phyloP scores from a whole-genome alignment of 345 rosid species.

The Sisymbrium altissimum region DNA sequence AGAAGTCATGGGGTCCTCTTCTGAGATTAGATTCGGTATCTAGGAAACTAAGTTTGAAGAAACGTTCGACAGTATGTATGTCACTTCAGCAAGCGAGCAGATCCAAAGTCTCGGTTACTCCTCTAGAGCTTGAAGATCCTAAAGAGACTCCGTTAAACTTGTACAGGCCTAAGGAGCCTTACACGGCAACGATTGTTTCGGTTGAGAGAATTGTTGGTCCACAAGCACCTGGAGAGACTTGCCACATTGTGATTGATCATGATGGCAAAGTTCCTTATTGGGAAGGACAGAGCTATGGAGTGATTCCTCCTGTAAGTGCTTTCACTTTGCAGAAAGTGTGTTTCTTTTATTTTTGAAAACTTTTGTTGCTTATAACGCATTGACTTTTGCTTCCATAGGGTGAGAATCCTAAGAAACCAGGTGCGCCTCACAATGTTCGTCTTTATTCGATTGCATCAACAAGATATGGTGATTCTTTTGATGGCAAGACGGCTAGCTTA shows the following conservation, averaged over 20 bases:
- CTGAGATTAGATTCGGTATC: slow-evolving; percentile 46
- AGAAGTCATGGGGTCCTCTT: slow-evolving; percentile 51
- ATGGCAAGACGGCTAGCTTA: slow-evolving; percentile 85
- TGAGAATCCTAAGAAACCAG: slow-evolving; percentile 96
- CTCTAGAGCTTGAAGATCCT: slow-evolving; percentile 66
- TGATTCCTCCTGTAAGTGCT: slow-evolving; percentile 92
- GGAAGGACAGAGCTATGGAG: slow-evolving; percentile 99
- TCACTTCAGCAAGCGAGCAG: slow-evolving; percentile 80
- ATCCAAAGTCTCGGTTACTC: slow-evolving; percentile 73
- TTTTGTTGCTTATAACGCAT: not conserved
- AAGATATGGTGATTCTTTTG: slow-evolving; percentile 87
- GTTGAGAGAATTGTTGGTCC: slow-evolving; percentile 93
- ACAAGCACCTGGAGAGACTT: slow-evolving; percentile 95
- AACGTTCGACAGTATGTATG: slow-evolving; percentile 54
- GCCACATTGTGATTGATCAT: slow-evolving; percentile 94
- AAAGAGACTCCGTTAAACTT: slow-evolving; percentile 72
- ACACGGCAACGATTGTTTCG: slow-evolving; percentile 86
- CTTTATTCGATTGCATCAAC: slow-evolving; percentile 96
- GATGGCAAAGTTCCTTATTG: slow-evolving; percentile 93
- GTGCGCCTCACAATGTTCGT: slow-evolving; percentile 81
- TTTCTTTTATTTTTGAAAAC: not conserved
- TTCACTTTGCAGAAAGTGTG: not conserved
- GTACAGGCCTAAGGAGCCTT: slow-evolving; percentile 86
- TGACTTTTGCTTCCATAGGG: slow-evolving; percentile 44
- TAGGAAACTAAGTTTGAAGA: slow-evolving; percentile 26